Base-by-base conservation (phyloP, 495 filamentous ascomycete species). In the Neurospora sp. region DNA sequence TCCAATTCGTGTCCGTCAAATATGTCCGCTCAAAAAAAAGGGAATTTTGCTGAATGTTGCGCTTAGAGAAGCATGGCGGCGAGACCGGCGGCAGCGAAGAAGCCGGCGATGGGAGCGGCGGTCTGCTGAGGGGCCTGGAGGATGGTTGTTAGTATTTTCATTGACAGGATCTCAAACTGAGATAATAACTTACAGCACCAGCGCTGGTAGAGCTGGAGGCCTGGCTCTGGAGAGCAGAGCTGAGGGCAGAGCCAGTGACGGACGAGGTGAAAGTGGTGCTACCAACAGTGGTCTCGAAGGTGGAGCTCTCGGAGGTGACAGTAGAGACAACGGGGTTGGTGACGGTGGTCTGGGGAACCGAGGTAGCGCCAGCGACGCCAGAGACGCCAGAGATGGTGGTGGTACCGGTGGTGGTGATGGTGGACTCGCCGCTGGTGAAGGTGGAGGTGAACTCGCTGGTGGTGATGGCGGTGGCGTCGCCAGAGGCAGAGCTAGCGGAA, bases 11-110 rank as follows among this genome's bases (percentile, higher is more conserved):
- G 27, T 65, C 53, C 35, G 53, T 65, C 14, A 65, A 35, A 65
- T 65, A 65, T 18, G 14, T 35, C 53, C 53, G 27, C 14, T 35
- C 27, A 35, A 18, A 2, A 65, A 3, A 16, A 3, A 3, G 27
- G 27, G 27, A 3, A 3, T 31, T 31, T 31, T 31, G 27, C 27
- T 31, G 27, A 31, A 31, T 31, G 27, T 35, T 9, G 27, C 18
- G 18, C 41, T 78, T 77, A 82, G 27, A 82, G 78, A 37, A 82
- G 72, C 61, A 73, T 73, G 27, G 76, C 79, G 9, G 80, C 81
- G 27, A 82, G 68, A 70, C 81, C 81, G n/a, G 81, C 81, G 31
- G 79, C 81, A 59, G 79, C 79, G 44, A 82, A 38, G 72, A 81
- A 53, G n/a, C 81, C 79, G 44, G 76, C 69, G n/a, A 73, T 71